Conservation (phyloP, 345 rosid species). For the Capsella bursapastoris region DNA sequence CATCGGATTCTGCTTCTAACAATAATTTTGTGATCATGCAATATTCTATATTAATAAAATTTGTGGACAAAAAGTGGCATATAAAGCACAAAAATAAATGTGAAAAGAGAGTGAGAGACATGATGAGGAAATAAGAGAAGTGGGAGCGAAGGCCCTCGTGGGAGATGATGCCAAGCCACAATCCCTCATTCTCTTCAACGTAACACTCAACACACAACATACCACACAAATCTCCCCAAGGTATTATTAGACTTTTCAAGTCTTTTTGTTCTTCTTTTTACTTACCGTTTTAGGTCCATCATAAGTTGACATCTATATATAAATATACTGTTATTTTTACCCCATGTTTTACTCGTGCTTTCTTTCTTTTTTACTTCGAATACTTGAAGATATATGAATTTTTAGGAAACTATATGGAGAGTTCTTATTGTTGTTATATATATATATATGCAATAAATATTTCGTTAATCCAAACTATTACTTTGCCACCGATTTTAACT, state of each 20-base stretch:
- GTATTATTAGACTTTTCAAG: neutral
- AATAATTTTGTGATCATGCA: conserved; percentile 27
- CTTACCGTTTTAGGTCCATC: conserved; percentile 30
- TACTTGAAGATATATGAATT: neutral
- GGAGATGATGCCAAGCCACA: conserved; percentile 44
- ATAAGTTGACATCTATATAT: conserved; percentile 27
- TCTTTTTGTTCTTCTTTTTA: conserved; percentile 39
- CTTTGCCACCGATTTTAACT: neutral
- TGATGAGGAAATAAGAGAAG: conserved; percentile 28
- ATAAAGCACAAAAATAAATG: conserved; percentile 27
- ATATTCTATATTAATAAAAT: neutral
- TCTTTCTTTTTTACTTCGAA: neutral
- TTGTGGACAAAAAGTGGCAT: conserved; percentile 32
- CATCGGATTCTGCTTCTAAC: conserved; percentile 28
- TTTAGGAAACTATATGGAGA: neutral
- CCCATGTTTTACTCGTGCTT: conserved; percentile 24
- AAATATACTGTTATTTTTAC: neutral
- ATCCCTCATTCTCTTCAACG: conserved; percentile 23
- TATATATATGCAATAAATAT: too few relatives aligned
- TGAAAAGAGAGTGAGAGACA: conserved; percentile 31
- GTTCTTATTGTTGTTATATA: neutral
- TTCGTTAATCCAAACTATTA: neutral
- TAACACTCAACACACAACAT: conserved; percentile 16
- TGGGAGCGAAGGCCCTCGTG: conserved; percentile 43
- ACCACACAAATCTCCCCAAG: conserved; percentile 30